Conservation (phyloP, 2,329 filamentous ascomycete genomes). For the Verticillium nonalfalfae region DNA sequence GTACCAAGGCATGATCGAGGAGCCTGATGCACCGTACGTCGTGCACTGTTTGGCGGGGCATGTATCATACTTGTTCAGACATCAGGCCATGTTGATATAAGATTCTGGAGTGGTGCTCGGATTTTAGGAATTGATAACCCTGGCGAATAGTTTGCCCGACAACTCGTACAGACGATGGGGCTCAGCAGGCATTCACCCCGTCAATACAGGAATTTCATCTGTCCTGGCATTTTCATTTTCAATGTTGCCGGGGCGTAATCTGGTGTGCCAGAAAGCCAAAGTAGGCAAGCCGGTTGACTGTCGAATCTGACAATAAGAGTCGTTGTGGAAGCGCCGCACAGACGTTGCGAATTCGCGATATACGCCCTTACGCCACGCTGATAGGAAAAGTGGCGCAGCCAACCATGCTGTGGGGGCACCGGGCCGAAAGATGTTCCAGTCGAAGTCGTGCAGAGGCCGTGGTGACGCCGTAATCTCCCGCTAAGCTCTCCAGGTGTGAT, state of each 20-base stretch:
- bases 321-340: too few species aligned
- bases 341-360: too few species aligned
- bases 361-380: background rate
- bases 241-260: too few species aligned
- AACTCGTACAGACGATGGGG: background rate
- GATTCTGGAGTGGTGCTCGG: background rate
- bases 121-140: background rate
- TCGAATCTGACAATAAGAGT: too few species aligned
- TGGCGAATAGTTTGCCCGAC: background rate
- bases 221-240: background rate
- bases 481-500: background rate
- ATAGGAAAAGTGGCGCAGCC: too few species aligned
- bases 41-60: background rate
- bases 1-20: background rate
- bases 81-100: background rate
- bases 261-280: too few species aligned
- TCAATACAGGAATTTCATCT: background rate
- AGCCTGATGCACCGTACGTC: background rate
- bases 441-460: background rate
- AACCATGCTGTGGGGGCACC: background rate
- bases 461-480: background rate
- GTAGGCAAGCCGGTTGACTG: too few species aligned
- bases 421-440: background rate
- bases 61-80: background rate
- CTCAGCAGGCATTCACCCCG: background rate